Evolutionary conservation across 768 basidiomycete genomes (phyloP).

Genomic region (Myochromella boudieri): DNA sequence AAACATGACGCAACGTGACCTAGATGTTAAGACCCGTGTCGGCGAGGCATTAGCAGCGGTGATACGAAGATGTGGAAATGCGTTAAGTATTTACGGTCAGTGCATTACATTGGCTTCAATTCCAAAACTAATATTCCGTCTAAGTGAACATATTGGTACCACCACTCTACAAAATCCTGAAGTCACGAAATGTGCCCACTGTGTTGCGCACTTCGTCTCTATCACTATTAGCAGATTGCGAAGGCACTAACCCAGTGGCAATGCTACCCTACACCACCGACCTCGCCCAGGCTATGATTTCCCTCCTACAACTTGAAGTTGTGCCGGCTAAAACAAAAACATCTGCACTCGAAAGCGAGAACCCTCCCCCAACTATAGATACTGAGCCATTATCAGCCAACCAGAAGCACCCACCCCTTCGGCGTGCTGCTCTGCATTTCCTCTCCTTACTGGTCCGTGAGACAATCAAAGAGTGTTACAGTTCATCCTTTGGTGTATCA

Average conservation of each 20-base stretch:
- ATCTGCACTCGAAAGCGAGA: constrained; percentile 18
- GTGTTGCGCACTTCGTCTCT: constrained; percentile 62
- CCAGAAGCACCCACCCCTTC: constrained; percentile 73
- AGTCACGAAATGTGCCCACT: constrained; percentile 62
- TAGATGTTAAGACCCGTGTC: constrained; percentile 73
- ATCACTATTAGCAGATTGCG: constrained; percentile 72
- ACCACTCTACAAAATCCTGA: constrained; percentile 62
- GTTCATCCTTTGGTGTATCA: constrained; percentile 27
- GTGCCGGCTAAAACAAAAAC: constrained; percentile 26
- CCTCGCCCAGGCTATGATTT: constrained; percentile 67
- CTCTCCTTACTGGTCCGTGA: constrained; percentile 69
- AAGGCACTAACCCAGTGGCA: constrained; percentile 61
- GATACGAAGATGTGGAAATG: constrained; percentile 68
- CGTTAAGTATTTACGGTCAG: constrained; percentile 69
- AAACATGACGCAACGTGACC: constrained; percentile 53
- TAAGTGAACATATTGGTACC: constrained; percentile 74
- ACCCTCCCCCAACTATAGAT: constrained; percentile 42
- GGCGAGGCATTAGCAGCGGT: constrained; percentile 86
- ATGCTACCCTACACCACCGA: constrained; percentile 63
- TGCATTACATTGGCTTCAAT: constrained; percentile 2
- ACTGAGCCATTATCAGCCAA: constrained; percentile 55
- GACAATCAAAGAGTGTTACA: constrained; percentile 50
- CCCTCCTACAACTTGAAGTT: constrained; percentile 71
- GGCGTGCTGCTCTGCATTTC: constrained; percentile 87
- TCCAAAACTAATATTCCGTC: constrained; percentile 6